phyloP scores from a whole-genome alignment of 768 basidiomycete species.

The Lactarius hatsudake region DNA sequence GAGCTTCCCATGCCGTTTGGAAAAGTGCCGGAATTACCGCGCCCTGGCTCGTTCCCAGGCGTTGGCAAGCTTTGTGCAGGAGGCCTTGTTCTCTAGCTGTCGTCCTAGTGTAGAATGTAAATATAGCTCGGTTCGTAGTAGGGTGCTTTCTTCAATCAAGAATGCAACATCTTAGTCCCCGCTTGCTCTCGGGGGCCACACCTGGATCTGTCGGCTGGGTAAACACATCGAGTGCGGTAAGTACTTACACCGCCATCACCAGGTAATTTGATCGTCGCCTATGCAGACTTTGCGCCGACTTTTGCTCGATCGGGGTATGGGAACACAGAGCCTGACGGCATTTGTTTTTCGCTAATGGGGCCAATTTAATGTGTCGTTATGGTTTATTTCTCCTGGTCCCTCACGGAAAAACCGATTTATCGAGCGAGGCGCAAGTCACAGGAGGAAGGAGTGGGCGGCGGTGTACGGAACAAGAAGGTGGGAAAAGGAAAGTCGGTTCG shows the following conservation, averaged over 20 bases:
- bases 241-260: not conserved
- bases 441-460: not conserved
- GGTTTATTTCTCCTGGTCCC: slow-evolving; percentile 9
- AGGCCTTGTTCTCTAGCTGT: not conserved
- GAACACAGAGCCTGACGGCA: slow-evolving; percentile 11
- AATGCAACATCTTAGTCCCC: not conserved
- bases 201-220: not conserved
- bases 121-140: not conserved
- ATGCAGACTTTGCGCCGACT: slow-evolving; percentile 6
- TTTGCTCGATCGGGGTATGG: slow-evolving; percentile 5
- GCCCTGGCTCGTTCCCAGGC: not conserved
- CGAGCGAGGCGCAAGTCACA: not conserved
- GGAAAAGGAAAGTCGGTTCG: not conserved
- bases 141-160: not conserved
- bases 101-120: not conserved
- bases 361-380: slow-evolving; percentile 5
- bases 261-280: not conserved
- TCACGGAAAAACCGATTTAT: slow-evolving; percentile 5
- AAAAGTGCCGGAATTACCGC: not conserved
- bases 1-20: slow-evolving; percentile 2
- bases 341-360: not conserved
- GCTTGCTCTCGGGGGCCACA: not conserved
- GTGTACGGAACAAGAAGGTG: not conserved
- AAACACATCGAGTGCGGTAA: not conserved
- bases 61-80: not conserved